Conservation (phyloP, 2,329 filamentous ascomycete genomes). For the Aureobasidium lini region DNA sequence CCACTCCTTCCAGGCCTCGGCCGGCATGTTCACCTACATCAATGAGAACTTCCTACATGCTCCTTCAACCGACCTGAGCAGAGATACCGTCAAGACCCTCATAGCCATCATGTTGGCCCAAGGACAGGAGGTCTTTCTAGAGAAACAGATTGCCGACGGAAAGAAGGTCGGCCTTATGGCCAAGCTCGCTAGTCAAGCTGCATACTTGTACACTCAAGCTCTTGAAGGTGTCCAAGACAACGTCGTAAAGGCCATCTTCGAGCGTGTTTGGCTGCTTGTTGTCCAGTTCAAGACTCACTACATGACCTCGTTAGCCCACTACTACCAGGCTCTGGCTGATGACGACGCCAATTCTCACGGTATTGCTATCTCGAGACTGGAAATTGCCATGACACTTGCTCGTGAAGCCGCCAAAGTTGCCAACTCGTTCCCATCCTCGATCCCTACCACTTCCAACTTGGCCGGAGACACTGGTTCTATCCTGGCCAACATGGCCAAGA, state of each 20-base stretch:
- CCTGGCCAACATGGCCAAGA: constrained; percentile 73
- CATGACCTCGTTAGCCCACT: constrained; percentile 79
- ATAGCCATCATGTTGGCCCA: constrained; percentile 92
- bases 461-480: constrained; percentile 67
- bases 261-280: constrained; percentile 84
- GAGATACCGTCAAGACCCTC: constrained; percentile 90
- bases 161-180: constrained; percentile 90
- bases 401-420: constrained; percentile 72
- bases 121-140: constrained; percentile 92
- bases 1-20: constrained; percentile 95
- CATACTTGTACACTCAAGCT: constrained; percentile 79
- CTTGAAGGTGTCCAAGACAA: constrained; percentile 89
- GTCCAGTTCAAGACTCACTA: constrained; percentile 76
- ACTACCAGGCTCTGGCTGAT: constrained; percentile 87
- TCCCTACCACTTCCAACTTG: constrained; percentile 76
- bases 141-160: constrained; percentile 86
- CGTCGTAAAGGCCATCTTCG: constrained; percentile 82
- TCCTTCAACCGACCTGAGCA: constrained; percentile 88
- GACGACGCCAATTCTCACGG: constrained; percentile 85
- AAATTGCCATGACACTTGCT: constrained; percentile 69
- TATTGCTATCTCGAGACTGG: constrained; percentile 71
- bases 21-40: constrained; percentile 99
- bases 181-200: constrained; percentile 86
- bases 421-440: constrained; percentile 69
- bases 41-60: constrained; percentile 99